Evolutionary conservation across 2,329 filamentous ascomycete genomes (phyloP).

Genomic region (Neocucurbitaria cava): DNA sequence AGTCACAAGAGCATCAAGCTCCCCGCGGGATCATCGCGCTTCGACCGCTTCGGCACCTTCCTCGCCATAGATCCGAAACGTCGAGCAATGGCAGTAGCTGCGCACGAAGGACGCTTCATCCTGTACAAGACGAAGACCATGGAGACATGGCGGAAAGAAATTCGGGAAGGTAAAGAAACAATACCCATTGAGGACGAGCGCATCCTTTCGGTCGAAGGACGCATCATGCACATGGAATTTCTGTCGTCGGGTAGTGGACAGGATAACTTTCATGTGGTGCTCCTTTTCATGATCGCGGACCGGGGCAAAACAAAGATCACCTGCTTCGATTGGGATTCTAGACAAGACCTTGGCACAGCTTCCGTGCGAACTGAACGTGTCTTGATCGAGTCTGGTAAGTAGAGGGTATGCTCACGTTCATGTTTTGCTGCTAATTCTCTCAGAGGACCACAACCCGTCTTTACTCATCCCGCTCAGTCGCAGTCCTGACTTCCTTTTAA

Average conservation of each 20-base stretch:
- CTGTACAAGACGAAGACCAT: constrained; percentile 73
- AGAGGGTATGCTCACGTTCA: background rate
- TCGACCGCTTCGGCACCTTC: constrained; percentile 67
- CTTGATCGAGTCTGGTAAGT: constrained; percentile 35
- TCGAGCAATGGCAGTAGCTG: constrained; percentile 70
- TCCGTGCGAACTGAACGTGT: constrained; percentile 35
- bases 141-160: constrained; percentile 57
- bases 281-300: constrained; percentile 68
- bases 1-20: constrained; percentile 65
- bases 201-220: constrained; percentile 60
- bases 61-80: constrained; percentile 79
- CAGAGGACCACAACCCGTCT: constrained; percentile 46
- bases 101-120: constrained; percentile 72
- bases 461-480: constrained; percentile 51
- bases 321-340: constrained; percentile 60
- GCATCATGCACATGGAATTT: constrained; percentile 89
- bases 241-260: constrained; percentile 73
- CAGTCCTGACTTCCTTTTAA: constrained; percentile 52
- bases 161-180: constrained; percentile 51
- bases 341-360: constrained; percentile 50
- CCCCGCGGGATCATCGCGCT: constrained; percentile 61
- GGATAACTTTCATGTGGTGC: constrained; percentile 73
- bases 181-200: constrained; percentile 66
- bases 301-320: constrained; percentile 55
- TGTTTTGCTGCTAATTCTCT: constrained; percentile 11